Conservation (phyloP, 495 filamentous ascomycete genomes). For the Aspergillus steynii region DNA sequence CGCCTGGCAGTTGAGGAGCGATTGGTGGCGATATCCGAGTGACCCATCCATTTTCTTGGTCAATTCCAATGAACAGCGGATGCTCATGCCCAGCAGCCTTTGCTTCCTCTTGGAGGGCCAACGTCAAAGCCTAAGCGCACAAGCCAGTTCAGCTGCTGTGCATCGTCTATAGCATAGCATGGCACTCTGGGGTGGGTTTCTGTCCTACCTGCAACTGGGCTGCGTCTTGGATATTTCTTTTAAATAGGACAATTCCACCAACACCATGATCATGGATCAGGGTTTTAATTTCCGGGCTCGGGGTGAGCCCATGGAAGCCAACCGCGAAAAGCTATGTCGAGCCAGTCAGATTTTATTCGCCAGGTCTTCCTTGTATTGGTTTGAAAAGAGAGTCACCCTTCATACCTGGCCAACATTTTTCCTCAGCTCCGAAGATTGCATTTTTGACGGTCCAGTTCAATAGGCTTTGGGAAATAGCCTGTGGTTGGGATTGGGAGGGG, state of each 20-base stretch:
- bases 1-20: constrained; percentile 41
- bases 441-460: background rate
- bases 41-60: constrained; percentile 47
- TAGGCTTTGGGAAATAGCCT: no score
- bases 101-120: constrained; percentile 41
- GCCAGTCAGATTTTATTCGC: constrained; percentile 2
- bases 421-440: constrained; percentile 20
- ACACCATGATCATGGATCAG: constrained; percentile 48
- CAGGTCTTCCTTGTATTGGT: background rate
- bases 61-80: constrained; percentile 46
- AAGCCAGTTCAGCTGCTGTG: background rate
- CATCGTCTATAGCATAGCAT: background rate
- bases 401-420: constrained; percentile 35
- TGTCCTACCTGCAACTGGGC: constrained; percentile 39
- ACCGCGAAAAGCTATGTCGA: constrained; percentile 47
- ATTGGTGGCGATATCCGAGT: constrained; percentile 47
- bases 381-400: background rate
- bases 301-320: constrained; percentile 46
- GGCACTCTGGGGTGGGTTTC: background rate
- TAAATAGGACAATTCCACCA: constrained; percentile 49
- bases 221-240: constrained; percentile 43
- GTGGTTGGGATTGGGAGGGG: no score
- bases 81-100: constrained; percentile 37
- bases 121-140: constrained; percentile 32
- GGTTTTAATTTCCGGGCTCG: constrained; percentile 47